Conservation (phyloP, 208 protist species). For the Wallacemonas collosoma region DNA sequence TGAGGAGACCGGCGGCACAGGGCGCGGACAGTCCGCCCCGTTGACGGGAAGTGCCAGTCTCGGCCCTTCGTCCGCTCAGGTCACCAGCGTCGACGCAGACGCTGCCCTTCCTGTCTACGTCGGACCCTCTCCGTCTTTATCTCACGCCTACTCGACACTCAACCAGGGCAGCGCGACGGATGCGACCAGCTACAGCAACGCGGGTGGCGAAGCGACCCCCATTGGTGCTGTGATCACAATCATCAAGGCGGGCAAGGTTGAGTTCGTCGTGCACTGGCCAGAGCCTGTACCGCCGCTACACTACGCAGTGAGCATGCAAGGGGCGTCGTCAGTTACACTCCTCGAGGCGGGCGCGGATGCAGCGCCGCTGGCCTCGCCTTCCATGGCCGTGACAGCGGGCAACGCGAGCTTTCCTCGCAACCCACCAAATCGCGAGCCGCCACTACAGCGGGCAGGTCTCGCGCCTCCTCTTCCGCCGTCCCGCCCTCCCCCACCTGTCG, state of each 20-base stretch:
- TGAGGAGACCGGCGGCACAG: neutral
- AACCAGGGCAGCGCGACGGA: neutral
- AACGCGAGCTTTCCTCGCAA: neutral
- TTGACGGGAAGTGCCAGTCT: neutral
- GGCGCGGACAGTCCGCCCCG: neutral
- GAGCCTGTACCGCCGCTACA: slow-evolving; percentile 71
- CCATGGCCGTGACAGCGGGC: neutral
- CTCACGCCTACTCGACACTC: slow-evolving; percentile 11
- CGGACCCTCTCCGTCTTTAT: slow-evolving; percentile 7
- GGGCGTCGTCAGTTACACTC: slow-evolving; percentile 67
- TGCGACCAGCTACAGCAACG: neutral
- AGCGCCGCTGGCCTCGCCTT: neutral
- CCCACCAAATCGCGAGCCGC: neutral
- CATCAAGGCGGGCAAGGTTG: slow-evolving; percentile 32
- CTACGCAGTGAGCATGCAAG: slow-evolving; percentile 85
- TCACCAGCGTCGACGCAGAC: slow-evolving; percentile 1
- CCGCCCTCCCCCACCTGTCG: neutral
- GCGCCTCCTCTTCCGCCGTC: neutral
- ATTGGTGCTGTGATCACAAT: slow-evolving; percentile 56
- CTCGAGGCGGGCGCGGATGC: slow-evolving; percentile 20
- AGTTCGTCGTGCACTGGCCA: slow-evolving; percentile 64
- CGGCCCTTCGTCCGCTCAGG: neutral
- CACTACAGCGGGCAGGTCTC: neutral
- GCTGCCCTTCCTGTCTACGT: slow-evolving; percentile 10
- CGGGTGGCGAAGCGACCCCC: slow-evolving; percentile 11